phyloP scores from a whole-genome alignment of 202 grass and related monocot species.

The Carex arenaria region DNA sequence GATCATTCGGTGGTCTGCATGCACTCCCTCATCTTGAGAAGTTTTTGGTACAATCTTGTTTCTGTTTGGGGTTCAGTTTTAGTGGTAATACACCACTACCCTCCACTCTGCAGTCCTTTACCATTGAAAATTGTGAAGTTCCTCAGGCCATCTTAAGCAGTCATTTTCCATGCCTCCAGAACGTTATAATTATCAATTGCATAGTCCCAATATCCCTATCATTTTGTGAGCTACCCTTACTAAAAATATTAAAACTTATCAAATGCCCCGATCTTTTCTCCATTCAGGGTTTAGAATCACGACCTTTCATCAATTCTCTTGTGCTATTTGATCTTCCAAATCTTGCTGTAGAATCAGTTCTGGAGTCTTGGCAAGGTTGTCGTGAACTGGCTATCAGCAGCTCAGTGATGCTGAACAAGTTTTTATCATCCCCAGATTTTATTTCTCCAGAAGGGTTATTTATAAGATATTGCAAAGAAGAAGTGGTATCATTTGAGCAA shows the following conservation, averaged over 20 bases:
- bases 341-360: background rate
- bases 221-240: background rate
- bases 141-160: background rate
- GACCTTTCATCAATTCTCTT: background rate
- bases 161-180: background rate
- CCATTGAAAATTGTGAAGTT: background rate
- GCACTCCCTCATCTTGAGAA: background rate
- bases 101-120: background rate
- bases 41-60: background rate
- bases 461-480: background rate
- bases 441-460: background rate
- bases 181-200: background rate
- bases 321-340: background rate
- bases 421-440: too few species aligned
- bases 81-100: background rate
- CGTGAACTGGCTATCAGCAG: too few species aligned
- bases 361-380: too few species aligned
- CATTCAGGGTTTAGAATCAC: background rate
- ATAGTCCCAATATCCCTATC: background rate
- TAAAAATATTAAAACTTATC: background rate
- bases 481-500: background rate
- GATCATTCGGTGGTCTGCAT: too few species aligned
- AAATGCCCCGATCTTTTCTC: rapidly evolving
- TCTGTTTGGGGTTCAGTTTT: background rate
- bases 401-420: background rate